Evolutionary conservation across 805 yeast species (phyloP).

Genomic region (Nakazawaea peltata): DNA sequence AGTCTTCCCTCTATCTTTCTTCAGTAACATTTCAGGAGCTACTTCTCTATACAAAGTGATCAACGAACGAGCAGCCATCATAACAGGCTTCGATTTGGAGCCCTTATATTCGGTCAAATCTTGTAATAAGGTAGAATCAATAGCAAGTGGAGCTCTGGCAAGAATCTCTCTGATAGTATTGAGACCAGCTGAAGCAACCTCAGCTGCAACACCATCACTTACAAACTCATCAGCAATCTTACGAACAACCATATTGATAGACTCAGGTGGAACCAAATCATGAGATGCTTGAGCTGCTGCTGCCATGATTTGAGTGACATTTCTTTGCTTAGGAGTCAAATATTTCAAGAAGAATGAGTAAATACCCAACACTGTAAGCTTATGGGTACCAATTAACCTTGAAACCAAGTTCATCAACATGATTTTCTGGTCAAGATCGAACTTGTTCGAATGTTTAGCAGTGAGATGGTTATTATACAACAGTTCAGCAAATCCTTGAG

Average conservation of each 20-base stretch:
- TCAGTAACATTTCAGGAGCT: constrained; percentile 90
- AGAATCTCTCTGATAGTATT: constrained; percentile 92
- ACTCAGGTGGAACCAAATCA: constrained; percentile 95
- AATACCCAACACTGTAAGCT: constrained; percentile 80
- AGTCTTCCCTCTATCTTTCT: constrained; percentile 87
- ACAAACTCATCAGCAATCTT: constrained; percentile 97
- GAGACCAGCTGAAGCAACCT: constrained; percentile 96
- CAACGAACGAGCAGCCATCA: constrained; percentile 88
- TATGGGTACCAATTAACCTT: constrained; percentile 89
- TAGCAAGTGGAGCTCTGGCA: constrained; percentile 90
- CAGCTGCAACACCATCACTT: constrained; percentile 96
- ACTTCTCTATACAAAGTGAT: constrained; percentile 84
- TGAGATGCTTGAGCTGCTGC: constrained; percentile 96
- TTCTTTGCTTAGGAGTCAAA: constrained; percentile 87
- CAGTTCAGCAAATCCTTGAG: constrained; percentile 94
- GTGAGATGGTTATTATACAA: constrained; percentile 67
- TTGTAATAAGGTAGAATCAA: constrained; percentile 79
- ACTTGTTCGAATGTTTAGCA: constrained; percentile 59
- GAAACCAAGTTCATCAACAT: constrained; percentile 82
- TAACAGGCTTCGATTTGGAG: constrained; percentile 88
- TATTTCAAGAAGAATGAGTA: constrained; percentile 86
- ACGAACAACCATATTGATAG: constrained; percentile 68
- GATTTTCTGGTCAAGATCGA: constrained; percentile 83
- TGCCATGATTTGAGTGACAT: constrained; percentile 95
- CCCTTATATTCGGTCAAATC: constrained; percentile 88